These are phyloP conservation scores for Rhodosporidiobolus odoratus DNA, from an alignment of 768 basidiomycete genomes.

Conservation along the genomic window DNA sequence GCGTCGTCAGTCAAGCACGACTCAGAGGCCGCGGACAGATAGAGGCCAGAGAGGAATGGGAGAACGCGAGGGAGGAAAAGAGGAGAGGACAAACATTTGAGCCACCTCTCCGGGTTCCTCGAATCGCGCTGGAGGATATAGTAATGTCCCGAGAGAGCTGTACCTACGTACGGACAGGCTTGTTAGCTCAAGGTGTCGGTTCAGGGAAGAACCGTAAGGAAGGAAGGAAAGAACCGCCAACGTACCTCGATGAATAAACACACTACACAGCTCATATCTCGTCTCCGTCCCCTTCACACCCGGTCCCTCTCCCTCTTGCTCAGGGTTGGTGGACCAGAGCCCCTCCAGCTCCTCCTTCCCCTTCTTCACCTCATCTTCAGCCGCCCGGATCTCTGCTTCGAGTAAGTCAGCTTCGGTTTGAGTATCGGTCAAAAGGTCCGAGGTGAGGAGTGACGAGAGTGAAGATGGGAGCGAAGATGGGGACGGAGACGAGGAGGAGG, in stretches of 20 bases:
- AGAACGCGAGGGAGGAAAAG: not conserved
- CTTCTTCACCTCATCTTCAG: slow-evolving; percentile 61
- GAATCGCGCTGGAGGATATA: slow-evolving; percentile 76
- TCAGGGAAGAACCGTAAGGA: not conserved
- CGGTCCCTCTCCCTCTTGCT: slow-evolving; percentile 50
- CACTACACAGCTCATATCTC: slow-evolving; percentile 82
- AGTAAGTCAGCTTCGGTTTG: slow-evolving; percentile 52
- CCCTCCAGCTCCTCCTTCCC: too few species aligned
- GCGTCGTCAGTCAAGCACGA: not conserved
- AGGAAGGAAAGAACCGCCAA: slow-evolving; percentile 45
- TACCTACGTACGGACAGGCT: slow-evolving; percentile 27
- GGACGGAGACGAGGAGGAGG: not conserved
- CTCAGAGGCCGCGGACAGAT: not conserved
- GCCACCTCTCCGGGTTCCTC: slow-evolving; percentile 56
- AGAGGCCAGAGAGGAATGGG: too few species aligned
- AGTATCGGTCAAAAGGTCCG: not conserved
- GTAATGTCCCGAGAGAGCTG: slow-evolving; percentile 63
- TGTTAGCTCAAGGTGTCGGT: not conserved
- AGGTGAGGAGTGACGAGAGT: not conserved
- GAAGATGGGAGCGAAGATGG: not conserved
- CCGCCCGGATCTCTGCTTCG: slow-evolving; percentile 58
- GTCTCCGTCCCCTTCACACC: slow-evolving; percentile 56
- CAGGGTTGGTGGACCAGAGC: slow-evolving; percentile 55
- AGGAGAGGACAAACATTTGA: slow-evolving; percentile 54
- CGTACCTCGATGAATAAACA: slow-evolving; percentile 85